Evolutionary conservation across 768 basidiomycete species (phyloP), one percentile per base, ranked within the genome.

Genomic region (Cubamyces lactineus): DNA sequence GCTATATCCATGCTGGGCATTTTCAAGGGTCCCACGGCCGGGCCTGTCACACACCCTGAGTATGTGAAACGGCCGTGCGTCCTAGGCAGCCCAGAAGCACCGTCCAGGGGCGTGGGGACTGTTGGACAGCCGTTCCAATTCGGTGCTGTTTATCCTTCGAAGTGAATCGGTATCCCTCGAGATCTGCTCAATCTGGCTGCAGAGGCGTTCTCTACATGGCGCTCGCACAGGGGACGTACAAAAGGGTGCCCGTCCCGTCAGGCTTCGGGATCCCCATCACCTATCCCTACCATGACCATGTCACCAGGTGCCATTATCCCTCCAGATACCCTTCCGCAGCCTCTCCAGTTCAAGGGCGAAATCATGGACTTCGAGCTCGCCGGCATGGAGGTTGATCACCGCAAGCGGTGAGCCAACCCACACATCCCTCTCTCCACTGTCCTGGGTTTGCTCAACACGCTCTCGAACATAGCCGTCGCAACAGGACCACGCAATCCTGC

Each of bases 401-500:
- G 72, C 55, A 73, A 73, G 58, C 59, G 71, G 71, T 70, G 66
- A 62, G 66, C 45, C 11, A n/a, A 21, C 26, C 47, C 42, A 19
- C 66, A 56, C 43, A 48, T 62, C 11, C 43, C 53, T 19, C 17
- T 26, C 43, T 43, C 53, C 30, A 34, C 34, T 34, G 34, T 47
- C 53, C 17, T 12, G 16, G 48, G 56, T 15, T 28, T 21, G 54
- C 69, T 50, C 88, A 87, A 77, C 82, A 82, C 58, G 76, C 84
- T 59, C 87, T 34, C 84, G 21, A 84, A 88, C 78, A 90, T 73
- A 83, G 93, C 69, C 87, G 94, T 72, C 84, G 94, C 71, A 96
- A 96, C 78, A 82, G 94, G 71, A 95, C 94, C 49, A 95, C 93
- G 2, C 91, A 95, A 79, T 92, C 90, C 23, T 87, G 86, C 68